phyloP scores from a whole-genome alignment of 139 green algal species.

The Picochlorum sp. region DNA sequence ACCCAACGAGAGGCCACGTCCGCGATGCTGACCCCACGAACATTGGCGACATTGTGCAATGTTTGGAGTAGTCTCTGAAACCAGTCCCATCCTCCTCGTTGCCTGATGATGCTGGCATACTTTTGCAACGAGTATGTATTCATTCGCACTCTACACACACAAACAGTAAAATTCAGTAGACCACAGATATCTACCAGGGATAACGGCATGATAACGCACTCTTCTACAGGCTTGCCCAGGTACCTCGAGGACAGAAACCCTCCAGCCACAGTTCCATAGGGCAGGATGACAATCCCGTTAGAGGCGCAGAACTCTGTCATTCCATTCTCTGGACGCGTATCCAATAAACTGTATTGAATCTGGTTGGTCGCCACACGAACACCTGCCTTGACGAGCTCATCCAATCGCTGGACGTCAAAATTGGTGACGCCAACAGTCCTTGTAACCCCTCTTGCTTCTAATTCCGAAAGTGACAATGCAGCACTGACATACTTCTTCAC shows the following conservation, averaged over 20 bases:
- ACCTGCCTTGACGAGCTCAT: constrained; percentile 58
- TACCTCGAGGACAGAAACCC: constrained; percentile 61
- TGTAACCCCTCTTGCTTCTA: constrained; percentile 44
- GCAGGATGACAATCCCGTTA: constrained; percentile 58
- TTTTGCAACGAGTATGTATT: constrained; percentile 52
- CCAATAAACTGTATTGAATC: constrained; percentile 82
- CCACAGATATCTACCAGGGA: neutral
- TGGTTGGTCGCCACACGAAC: constrained; percentile 61
- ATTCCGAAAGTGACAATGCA: constrained; percentile 50
- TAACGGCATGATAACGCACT: constrained; percentile 1
- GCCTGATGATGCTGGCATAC: constrained; percentile 59
- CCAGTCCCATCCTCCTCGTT: constrained; percentile 66
- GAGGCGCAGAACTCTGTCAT: constrained; percentile 60
- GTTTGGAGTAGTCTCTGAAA: constrained; percentile 47
- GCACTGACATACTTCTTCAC: constrained; percentile 50
- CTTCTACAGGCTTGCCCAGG: constrained; percentile 12
- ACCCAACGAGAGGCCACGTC: constrained; percentile 76
- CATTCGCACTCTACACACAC: neutral
- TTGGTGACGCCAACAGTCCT: constrained; percentile 72
- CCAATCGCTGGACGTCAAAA: constrained; percentile 65
- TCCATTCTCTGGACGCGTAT: constrained; percentile 56
- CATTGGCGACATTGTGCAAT: constrained; percentile 32
- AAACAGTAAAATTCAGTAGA: neutral
- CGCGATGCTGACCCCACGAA: constrained; percentile 54
- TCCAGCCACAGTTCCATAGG: constrained; percentile 73